Base-by-base conservation (phyloP, 345 rosid genomes). In the Eucalyptus brandiana region DNA sequence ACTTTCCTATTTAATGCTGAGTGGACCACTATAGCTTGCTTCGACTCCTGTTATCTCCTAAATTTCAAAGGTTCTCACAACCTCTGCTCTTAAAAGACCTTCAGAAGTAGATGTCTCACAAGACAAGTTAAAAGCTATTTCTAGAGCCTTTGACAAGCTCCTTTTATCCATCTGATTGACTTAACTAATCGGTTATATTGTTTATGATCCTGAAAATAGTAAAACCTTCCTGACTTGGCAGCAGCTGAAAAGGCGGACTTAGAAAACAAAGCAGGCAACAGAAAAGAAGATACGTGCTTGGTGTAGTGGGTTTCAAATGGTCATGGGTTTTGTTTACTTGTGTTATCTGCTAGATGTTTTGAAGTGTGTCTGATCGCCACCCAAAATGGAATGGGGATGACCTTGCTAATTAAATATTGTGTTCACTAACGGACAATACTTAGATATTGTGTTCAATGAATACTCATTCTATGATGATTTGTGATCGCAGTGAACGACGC, bases 401-500 rank as follows among this genome's bases (percentile, higher is more conserved):
- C 47, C 85, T 76, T 76, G 47, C 45, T 76, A 3, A 23, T 76
- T 40, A 40, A 37, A 76, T 42, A 76, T 21, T 21, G 47, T 76
- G 45, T 37, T 19, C 45, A 72, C 12, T 72, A 24, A 72, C 12
- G 8, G 85, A 76, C 85, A 40, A 37, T 37, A 11, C 28, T 11
- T 40, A 40, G 47, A 23, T 40, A 21, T 76, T 21, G 47, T 26
- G 44, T 76, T 40, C 85, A 76, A 21, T 37, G 85, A 76, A 21
- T 76, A 40, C 85, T 76, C 85, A 76, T 21, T 76, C 28, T 76
- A 76, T 76, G 85, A 76, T 76, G 47, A 76, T 76, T 40, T 76
- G 85, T 76, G 85, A 76, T 42, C 89, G 92, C 98, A 96, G 98
- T 94, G 89, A 95, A 93, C 19, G 96, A 96, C 15, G 94, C 91